phyloP scores from a whole-genome alignment of 805 yeast species.

The Myxozyma vanderwaltii region DNA sequence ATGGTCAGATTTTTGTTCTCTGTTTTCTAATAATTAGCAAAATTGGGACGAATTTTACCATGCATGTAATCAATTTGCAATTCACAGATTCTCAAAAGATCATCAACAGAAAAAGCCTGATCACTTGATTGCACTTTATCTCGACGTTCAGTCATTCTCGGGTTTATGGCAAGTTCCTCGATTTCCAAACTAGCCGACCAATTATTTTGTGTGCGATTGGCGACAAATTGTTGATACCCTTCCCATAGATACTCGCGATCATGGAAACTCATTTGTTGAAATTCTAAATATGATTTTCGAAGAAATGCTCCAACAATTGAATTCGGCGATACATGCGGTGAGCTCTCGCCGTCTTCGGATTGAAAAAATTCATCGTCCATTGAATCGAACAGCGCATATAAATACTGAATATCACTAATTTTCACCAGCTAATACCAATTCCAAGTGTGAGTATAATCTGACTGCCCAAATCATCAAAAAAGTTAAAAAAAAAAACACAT shows the following conservation, averaged over 20 bases:
- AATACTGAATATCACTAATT: slow-evolving; percentile 8
- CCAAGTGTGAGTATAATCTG: too few relatives aligned
- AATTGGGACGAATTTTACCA: too few relatives aligned
- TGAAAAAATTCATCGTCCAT: slow-evolving; percentile 20
- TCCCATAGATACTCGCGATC: slow-evolving; percentile 21
- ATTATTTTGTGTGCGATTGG: background rate
- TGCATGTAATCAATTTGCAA: slow-evolving; percentile 31
- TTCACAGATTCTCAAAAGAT: slow-evolving; percentile 36
- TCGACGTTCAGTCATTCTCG: background rate
- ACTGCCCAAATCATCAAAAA: too few relatives aligned
- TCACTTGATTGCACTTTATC: background rate
- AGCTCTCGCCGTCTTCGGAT: background rate
- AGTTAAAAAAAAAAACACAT: background rate
- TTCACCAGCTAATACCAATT: slow-evolving; percentile 3
- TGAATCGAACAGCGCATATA: slow-evolving; percentile 11
- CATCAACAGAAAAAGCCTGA: slow-evolving; percentile 44
- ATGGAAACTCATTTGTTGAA: slow-evolving; percentile 14
- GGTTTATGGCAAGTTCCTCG: background rate
- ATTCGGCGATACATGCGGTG: slow-evolving; percentile 5
- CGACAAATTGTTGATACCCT: slow-evolving; percentile 4
- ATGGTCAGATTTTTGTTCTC: too few relatives aligned
- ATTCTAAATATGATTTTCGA: slow-evolving; percentile 27
- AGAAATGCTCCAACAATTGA: slow-evolving; percentile 29
- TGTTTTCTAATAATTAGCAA: too few relatives aligned
- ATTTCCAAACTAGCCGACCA: background rate